Conservation (phyloP, 306 rosid genomes). For the Pyrus bretschneideri region DNA sequence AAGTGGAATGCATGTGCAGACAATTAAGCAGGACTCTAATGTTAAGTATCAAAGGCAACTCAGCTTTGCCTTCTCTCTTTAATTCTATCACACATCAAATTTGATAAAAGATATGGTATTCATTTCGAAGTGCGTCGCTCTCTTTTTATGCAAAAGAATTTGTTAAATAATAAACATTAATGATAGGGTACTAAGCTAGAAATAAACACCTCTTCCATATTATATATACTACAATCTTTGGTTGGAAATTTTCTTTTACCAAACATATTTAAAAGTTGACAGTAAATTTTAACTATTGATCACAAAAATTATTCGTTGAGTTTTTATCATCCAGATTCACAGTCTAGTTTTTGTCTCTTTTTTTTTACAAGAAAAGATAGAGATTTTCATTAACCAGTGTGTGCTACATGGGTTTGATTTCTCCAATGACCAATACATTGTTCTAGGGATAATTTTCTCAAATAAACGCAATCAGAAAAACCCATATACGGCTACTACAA, state of each 20-base stretch:
- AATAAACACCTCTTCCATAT: neutral
- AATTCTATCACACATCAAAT: constrained; percentile 27
- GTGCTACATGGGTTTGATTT: no score
- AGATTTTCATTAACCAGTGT: no score
- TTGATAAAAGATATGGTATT: constrained; percentile 32
- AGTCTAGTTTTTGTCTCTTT: neutral
- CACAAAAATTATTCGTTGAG: neutral
- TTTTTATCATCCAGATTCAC: neutral
- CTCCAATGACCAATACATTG: no score
- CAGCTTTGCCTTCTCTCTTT: constrained; percentile 51
- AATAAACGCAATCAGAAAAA: no score
- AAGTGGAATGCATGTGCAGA: constrained; percentile 99
- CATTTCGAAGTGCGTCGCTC: constrained; percentile 51
- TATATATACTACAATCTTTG: neutral
- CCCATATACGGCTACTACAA: no score
- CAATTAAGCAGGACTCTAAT: constrained; percentile 55
- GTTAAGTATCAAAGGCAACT: constrained; percentile 70
- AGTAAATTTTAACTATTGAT: neutral
- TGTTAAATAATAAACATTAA: neutral
- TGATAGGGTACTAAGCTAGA: constrained; percentile 11
- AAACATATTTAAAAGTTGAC: neutral
- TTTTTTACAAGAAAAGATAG: no score
- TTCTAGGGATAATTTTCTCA: no score
- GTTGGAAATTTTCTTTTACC: no score
- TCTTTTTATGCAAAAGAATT: constrained; percentile 29